Base-by-base conservation (phyloP, 2,329 filamentous ascomycete species). In the Aspergillus calidoustus region DNA sequence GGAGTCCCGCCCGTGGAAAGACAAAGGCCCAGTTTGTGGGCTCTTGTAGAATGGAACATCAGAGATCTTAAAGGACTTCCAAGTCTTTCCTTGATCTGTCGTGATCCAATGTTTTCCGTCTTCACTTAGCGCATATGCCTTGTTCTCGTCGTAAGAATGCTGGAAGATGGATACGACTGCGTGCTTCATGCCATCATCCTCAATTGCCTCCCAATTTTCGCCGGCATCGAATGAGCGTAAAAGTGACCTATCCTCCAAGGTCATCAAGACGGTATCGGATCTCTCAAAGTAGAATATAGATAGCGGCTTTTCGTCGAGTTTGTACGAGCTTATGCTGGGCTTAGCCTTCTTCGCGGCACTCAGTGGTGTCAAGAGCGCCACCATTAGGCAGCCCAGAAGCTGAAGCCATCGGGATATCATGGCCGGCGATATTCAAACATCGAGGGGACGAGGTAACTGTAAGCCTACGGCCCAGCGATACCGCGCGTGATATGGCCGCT, bases 281-380 rank as follows among this genome's bases (percentile, higher is more conserved):
- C 94, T 91, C 72, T 95, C 89, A 74, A 99, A 98, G 79, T 97
- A 99, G 79, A 91, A 90, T 67, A 97, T 81, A 74, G 88, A 88
- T 57, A 80, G 74, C 0, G 92, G 91, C 57, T 83, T 78, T 70
- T 88, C 82, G 49, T 90, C 81, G 79, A 97, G 91, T 51, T 84
- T 78, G 57, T 82, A 90, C 62, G 83, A 80, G 64, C 84, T 82
- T 70, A 97, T 84, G 59, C 83, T 83, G 25, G 93, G 93, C 53
- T 83, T 82, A 71, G 88, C 85, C 65, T 84, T 81, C 75, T 89
- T 89, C 59, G 87, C 79, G 60, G 67, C 66, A 55, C 61, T 57
- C 62, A 68, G 74, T 69, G 71, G 76, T 59, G 67, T 68, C n/a
- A 68, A 80, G 66, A 80, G 69, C 67, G 82, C 83, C 75, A 86